Evolutionary conservation across 208 protist species (phyloP), one percentile per base, ranked within the genome.

Genomic region (Crithidia mellificae): DNA sequence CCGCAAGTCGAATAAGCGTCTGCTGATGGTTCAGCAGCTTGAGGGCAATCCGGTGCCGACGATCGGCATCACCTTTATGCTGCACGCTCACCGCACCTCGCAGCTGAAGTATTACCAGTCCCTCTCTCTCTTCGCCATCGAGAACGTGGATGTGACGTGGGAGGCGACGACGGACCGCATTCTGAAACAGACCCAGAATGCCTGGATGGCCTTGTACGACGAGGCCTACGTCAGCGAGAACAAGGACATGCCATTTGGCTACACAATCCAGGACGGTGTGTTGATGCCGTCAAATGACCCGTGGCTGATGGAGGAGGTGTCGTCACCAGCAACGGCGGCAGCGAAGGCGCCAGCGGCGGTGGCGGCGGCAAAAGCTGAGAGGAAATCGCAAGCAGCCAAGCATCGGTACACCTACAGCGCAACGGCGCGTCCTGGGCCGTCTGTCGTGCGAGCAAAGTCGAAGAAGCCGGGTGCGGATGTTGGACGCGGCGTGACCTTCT

Each of bases 51-150:
- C 87, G 6, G 77, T 96, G 25, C 90, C 90, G 6, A 96, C 87
- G 0, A 76, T 92, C 43, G 88, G 86, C 39, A 80, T 96, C 50
- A 65, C 70, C 32, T 76, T 93, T 32, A 78, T 96, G 43, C 74
- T 96, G 14, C 77, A 91, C 63, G 80, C 74, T 17, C 90, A 96
- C 64, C 87, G 90, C 43, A 93, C 86, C 20, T 72, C 77, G 9
- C 90, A 93, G 54, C 63, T 89, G 17, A 91, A 90, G 70, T 96
- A 93, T 55, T 90, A 82, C 63, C 85, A 92, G 68, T 83, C 80
- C 9, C 70, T 96, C 30, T 68, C 72, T 1, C 67, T 93, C 15
- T 78, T 96, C 8, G 88, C 83, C 19, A 88, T 96, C 68, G 86
- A 93, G 51, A 74, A 83, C 55, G 70, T 80, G 17, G 90, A 96